These are phyloP conservation scores for Ophiostoma novo-ulmi DNA, from an alignment of 2,329 filamentous ascomycete species.

Conservation along the genomic window DNA sequence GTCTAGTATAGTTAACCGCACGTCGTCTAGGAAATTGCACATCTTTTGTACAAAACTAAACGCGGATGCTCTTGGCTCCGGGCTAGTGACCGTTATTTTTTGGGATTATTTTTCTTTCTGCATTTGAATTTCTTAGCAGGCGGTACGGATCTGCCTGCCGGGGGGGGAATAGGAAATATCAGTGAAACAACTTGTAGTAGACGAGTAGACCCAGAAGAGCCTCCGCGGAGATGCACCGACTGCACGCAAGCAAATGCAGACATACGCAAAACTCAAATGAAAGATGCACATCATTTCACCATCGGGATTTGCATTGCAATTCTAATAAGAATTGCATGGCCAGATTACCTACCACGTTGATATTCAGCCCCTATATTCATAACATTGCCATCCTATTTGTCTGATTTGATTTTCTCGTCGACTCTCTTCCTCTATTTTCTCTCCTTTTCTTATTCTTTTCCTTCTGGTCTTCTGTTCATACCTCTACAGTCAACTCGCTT, in stretches of 20 bases:
- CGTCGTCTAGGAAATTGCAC: background rate
- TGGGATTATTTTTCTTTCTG: too few relatives aligned
- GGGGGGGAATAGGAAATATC: background rate
- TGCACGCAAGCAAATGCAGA: background rate
- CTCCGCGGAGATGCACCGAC: background rate
- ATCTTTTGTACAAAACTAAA: background rate
- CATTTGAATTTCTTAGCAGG: background rate
- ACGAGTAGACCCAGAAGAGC: background rate
- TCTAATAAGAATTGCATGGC: too few relatives aligned
- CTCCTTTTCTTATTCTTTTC: background rate
- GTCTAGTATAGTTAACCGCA: background rate
- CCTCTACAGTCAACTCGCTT: background rate
- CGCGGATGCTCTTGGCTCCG: background rate
- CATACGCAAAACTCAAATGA: background rate
- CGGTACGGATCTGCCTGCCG: background rate
- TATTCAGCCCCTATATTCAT: background rate
- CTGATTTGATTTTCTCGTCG: too few relatives aligned
- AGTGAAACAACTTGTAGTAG: background rate
- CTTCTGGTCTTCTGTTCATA: background rate
- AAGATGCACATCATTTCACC: background rate
- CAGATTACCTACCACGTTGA: too few relatives aligned
- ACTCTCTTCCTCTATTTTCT: background rate
- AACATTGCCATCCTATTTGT: too few relatives aligned
- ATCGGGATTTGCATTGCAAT: background rate
- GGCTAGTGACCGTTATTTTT: background rate